These are phyloP conservation scores for Aureobasidium sp. DNA, from an alignment of 2,329 filamentous ascomycete genomes.

Conservation along the genomic window DNA sequence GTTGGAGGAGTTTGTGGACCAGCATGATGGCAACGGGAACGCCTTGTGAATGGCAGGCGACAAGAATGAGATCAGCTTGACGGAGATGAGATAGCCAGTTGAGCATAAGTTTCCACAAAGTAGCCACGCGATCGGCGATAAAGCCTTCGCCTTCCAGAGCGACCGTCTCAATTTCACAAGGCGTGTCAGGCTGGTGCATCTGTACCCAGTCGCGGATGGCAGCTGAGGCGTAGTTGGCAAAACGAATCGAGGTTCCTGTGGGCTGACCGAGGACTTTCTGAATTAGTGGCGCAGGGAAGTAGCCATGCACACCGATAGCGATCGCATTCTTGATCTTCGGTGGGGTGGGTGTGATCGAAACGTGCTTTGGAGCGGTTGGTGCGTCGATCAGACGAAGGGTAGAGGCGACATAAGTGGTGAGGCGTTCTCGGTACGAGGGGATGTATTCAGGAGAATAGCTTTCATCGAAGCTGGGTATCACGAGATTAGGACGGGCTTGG, in stretches of 20 bases:
- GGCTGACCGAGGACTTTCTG: conserved; percentile 91
- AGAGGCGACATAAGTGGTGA: conserved; percentile 29
- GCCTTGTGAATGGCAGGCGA: conserved; percentile 94
- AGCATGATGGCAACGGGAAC: conserved; percentile 92
- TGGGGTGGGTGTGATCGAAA: conserved; percentile 59
- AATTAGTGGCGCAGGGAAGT: conserved; percentile 80
- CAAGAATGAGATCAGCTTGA: conserved; percentile 75
- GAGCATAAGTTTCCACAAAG: conserved; percentile 85
- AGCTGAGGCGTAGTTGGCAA: conserved; percentile 77
- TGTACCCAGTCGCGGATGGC: conserved; percentile 79
- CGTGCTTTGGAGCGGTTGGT: conserved; percentile 50
- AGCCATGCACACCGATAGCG: conserved; percentile 88
- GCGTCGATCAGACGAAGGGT: conserved; percentile 24
- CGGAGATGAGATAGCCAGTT: conserved; percentile 93
- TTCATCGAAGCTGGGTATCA: conserved; percentile 60
- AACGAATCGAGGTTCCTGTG: conserved; percentile 88
- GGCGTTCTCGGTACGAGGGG: conserved; percentile 35
- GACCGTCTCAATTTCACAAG: conserved; percentile 83
- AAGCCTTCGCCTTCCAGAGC: conserved; percentile 91
- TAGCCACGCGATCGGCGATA: conserved; percentile 79
- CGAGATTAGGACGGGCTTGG: conserved; percentile 43
- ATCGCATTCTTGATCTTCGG: conserved; percentile 70
- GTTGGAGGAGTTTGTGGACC: conserved; percentile 81
- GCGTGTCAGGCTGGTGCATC: conserved; percentile 47
- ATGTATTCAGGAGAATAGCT: conserved; percentile 49